These are phyloP conservation scores for Backusella luteola DNA, from an alignment of 192 early-diverging fungal species.

Conservation along the genomic window DNA sequence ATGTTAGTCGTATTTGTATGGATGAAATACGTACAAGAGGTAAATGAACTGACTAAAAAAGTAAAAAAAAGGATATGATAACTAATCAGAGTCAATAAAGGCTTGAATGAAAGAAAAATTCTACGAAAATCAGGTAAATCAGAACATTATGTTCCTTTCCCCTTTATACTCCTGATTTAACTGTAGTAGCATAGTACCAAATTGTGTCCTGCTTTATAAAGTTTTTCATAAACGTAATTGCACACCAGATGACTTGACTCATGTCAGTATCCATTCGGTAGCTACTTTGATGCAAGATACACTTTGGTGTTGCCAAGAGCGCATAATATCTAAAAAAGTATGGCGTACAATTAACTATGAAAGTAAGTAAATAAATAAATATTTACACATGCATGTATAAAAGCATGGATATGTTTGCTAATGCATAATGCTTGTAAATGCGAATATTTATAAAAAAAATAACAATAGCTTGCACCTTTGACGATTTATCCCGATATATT, in stretches of 20 bases:
- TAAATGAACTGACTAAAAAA: background rate
- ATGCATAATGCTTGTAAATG: background rate
- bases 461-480: conserved; percentile 26
- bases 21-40: conserved; percentile 24
- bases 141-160: background rate
- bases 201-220: conserved; percentile 28
- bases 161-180: background rate
- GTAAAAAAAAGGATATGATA: background rate
- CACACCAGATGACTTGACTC: conserved; percentile 18
- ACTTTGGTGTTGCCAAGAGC: conserved; percentile 28
- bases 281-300: conserved; percentile 35
- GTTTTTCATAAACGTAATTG: conserved; percentile 27
- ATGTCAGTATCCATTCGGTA: conserved; percentile 25
- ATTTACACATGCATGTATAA: background rate
- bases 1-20: conserved; percentile 27
- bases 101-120: conserved; percentile 31
- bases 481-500: conserved; percentile 15
- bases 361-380: conserved; percentile 19
- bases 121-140: conserved; percentile 32
- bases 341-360: conserved; percentile 37
- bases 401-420: conserved; percentile 5
- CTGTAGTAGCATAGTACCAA: conserved; percentile 20
- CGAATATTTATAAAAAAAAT: background rate
- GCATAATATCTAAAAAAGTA: conserved; percentile 31
- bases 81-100: conserved; percentile 1